These are phyloP conservation scores for Acer yangbiense DNA, from an alignment of 345 rosid species.

Conservation along the genomic window DNA sequence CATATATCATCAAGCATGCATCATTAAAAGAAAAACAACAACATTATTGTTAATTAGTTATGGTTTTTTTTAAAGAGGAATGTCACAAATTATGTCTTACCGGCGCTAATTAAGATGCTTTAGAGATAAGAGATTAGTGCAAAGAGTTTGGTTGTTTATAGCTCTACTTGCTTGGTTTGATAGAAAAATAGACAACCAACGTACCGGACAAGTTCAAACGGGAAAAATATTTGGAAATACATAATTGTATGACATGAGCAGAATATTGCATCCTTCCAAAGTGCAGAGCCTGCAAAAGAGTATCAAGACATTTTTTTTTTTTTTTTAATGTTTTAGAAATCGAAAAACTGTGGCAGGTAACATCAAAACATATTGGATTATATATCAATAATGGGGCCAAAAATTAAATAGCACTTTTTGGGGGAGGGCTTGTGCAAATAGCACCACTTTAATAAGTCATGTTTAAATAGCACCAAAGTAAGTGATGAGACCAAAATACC, in stretches of 20 bases:
- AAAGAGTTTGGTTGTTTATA: background rate
- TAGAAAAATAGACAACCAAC: conserved; percentile 15
- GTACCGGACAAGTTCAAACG: conserved; percentile 14
- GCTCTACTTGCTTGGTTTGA: background rate
- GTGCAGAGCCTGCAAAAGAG: conserved; percentile 22
- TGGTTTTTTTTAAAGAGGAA: background rate
- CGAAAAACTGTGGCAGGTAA: background rate
- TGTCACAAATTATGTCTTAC: background rate
- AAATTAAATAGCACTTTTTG: no score
- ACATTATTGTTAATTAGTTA: background rate
- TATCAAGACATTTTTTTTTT: background rate
- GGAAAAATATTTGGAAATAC: background rate
- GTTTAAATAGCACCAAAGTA: no score
- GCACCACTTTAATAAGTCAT: no score
- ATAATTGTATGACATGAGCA: conserved; percentile 8
- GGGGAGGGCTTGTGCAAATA: no score
- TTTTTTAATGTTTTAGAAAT: no score
- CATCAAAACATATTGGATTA: background rate
- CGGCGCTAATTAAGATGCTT: no score
- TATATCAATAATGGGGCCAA: no score
- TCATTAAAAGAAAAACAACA: background rate
- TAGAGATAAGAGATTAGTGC: background rate
- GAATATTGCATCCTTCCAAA: conserved; percentile 10
- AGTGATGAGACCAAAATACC: no score
- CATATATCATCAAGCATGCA: background rate